Percentiles rank a stretch among this genome's conserved stretches.
Evolutionary conservation across 177 flowering plant genomes (phyloP).

Genomic region (Vitis hybrid): DNA sequence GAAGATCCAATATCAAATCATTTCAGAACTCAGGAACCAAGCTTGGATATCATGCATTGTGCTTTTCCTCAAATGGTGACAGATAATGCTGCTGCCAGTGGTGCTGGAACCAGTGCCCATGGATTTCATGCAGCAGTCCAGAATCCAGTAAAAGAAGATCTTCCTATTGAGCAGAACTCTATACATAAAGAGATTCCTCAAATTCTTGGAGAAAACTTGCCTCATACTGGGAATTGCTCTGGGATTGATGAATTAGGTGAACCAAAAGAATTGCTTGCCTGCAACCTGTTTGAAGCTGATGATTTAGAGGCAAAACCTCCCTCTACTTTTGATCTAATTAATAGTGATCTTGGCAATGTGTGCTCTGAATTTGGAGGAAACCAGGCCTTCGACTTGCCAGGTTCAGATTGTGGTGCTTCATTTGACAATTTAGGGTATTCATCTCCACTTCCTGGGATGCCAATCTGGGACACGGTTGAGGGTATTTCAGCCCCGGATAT

Average conservation of each 20-base stretch:
- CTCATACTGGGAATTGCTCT: constrained; percentile 19
- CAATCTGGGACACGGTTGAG: constrained; percentile 54
- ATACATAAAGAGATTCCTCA: constrained; percentile 28
- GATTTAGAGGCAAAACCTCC: constrained; percentile 24
- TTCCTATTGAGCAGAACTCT: constrained; percentile 29
- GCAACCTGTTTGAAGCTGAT: constrained; percentile 29
- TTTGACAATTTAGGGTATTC: constrained; percentile 45
- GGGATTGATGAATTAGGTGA: constrained; percentile 30
- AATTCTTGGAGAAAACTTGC: constrained; percentile 26
- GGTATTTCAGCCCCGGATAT: constrained; percentile 38
- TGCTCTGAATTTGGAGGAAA: constrained; percentile 38
- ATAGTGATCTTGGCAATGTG: constrained; percentile 21
- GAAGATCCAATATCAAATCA: constrained; percentile 38
- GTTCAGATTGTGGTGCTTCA: constrained; percentile 49
- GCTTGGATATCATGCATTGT: constrained; percentile 38
- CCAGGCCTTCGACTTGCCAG: constrained; percentile 37
- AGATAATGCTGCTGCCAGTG: constrained; percentile 21
- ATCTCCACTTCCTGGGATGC: constrained; percentile 46
- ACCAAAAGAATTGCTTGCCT: constrained; percentile 26
- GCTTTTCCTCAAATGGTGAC: constrained; percentile 36
- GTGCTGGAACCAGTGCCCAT: constrained; percentile 17
- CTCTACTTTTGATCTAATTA: constrained; percentile 28
- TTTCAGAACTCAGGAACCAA: constrained; percentile 44
- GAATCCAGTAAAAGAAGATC: constrained; percentile 28
- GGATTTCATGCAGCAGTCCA: constrained; percentile 26